Percentiles rank a stretch among this genome's conserved stretches.
Conservation (phyloP, 257 asterid species). For the Petunia secreta region DNA sequence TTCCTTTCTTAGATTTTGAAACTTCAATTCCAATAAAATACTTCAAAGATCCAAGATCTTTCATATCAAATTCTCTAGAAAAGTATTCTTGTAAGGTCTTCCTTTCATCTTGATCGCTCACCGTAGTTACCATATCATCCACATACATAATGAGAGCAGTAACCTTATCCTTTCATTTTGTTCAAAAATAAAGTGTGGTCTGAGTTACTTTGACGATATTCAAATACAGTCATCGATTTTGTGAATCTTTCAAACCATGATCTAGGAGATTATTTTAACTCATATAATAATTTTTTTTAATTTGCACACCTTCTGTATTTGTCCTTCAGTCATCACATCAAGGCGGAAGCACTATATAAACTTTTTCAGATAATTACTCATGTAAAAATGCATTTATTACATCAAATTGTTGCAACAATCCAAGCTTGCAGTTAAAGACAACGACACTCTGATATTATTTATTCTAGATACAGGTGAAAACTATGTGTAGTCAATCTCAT, state of each 20-base stretch:
- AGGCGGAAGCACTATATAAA: not conserved
- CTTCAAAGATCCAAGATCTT: not conserved
- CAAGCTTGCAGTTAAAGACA: not conserved
- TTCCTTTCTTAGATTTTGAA: too few species aligned
- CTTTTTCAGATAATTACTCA: not conserved
- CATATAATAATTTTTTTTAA: too few species aligned
- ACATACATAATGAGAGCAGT: not conserved
- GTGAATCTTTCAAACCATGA: too few species aligned
- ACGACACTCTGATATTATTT: not conserved
- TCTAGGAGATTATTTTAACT: too few species aligned
- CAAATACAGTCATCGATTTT: not conserved
- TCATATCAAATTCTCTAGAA: not conserved
- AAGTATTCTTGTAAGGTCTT: not conserved
- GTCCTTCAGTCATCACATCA: not conserved
- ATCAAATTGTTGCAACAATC: not conserved
- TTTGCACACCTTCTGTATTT: too few species aligned
- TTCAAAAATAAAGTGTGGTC: not conserved
- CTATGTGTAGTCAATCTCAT: too few species aligned
- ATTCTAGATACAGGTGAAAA: constrained; percentile 22
- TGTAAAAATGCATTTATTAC: not conserved
- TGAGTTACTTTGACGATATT: not conserved
- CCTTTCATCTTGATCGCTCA: not conserved
- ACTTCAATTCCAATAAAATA: too few species aligned
- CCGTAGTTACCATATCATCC: not conserved
- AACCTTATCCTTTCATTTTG: not conserved